A percentile compares a stretch with the other conserved stretches of the same genome.
These are phyloP conservation scores for Skeletonema marinoi DNA, from an alignment of 108 stramenopile genomes.

Conservation along the genomic window DNA sequence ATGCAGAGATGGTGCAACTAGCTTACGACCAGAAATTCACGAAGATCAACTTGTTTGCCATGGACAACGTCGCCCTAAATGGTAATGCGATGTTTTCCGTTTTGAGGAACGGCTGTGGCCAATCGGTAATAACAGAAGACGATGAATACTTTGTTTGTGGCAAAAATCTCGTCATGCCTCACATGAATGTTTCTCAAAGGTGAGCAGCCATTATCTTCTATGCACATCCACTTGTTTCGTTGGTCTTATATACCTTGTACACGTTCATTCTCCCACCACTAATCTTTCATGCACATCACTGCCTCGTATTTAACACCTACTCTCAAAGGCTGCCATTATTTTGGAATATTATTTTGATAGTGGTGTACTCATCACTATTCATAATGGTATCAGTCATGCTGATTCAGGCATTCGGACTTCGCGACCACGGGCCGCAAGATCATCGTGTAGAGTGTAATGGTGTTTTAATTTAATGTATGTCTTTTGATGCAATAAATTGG, in stretches of 20 bases:
- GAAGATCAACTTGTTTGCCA: conserved; percentile 57
- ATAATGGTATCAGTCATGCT: conserved; percentile 27
- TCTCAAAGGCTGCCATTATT: conserved; percentile 26
- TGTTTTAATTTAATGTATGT: conserved; percentile 23
- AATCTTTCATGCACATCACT: too few relatives aligned
- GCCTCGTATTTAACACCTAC: too few relatives aligned
- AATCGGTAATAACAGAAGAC: conserved; percentile 32
- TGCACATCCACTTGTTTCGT: too few relatives aligned
- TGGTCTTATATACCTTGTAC: too few relatives aligned
- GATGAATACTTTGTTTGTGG: conserved; percentile 26
- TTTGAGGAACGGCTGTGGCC: conserved; percentile 70
- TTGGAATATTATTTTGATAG: conserved; percentile 22
- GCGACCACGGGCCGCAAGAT: conserved; percentile 29
- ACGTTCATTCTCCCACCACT: too few relatives aligned
- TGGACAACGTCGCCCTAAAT: conserved; percentile 76
- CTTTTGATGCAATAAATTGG: background rate
- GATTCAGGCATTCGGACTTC: conserved; percentile 26
- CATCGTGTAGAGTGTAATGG: conserved; percentile 43
- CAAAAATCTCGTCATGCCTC: conserved; percentile 27
- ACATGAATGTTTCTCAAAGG: conserved; percentile 13
- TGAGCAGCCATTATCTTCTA: too few relatives aligned
- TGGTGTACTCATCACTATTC: conserved; percentile 22
- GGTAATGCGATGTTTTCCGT: conserved; percentile 76
- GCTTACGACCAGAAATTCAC: conserved; percentile 61
- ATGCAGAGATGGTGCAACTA: conserved; percentile 59